Base-by-base conservation (phyloP, 352 stramenopile genomes). In the Elongisporangium undulatum region DNA sequence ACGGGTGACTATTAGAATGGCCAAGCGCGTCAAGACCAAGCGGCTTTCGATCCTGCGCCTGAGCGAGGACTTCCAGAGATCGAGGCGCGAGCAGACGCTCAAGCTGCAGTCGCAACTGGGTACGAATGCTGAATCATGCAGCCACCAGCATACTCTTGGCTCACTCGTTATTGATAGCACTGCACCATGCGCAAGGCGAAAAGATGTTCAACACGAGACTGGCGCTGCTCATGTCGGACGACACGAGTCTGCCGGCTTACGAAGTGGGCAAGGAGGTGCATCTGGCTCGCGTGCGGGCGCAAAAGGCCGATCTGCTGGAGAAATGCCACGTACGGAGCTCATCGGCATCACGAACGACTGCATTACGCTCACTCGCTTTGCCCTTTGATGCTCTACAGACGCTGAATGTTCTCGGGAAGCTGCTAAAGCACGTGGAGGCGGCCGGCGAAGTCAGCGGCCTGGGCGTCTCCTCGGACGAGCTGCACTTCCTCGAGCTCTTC, bases 401-500 rank as follows among this genome's bases (percentile, higher is more conserved):
- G 1, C 68, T 94, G 23, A 58, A 67, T 58, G 58, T 84, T 5
- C 56, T 92, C 1, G 77, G 79, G 1, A 63, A 67, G 4, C 59
- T 86, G 4, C 63, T 94, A 3, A 66, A 76, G 45, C 66, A 77
- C 23, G 56, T 90, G 13, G 79, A 89, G 51, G 57, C 68, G 8
- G 64, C 61, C 29, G 73, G 74, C 2, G 63, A 85, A 5, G 59
- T 68, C 6, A 87, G 67, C 9, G 76, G 73, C 0, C 57, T 69
- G 17, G 78, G 90, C 15, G 60, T 84, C 5, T 79, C 79, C 3
- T 68, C 71, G 3, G 68, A 74, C 15, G 82, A 92, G 48, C 62
- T 89, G 15, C 79, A 78, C 49, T 85, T 92, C 21, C 69, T 94
- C 21, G 78, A 90, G 24, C 56, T 91, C 2, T 72, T 92, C 51